Conservation (phyloP, 805 yeast genomes). For the Saccharomycopsis selenospora region DNA sequence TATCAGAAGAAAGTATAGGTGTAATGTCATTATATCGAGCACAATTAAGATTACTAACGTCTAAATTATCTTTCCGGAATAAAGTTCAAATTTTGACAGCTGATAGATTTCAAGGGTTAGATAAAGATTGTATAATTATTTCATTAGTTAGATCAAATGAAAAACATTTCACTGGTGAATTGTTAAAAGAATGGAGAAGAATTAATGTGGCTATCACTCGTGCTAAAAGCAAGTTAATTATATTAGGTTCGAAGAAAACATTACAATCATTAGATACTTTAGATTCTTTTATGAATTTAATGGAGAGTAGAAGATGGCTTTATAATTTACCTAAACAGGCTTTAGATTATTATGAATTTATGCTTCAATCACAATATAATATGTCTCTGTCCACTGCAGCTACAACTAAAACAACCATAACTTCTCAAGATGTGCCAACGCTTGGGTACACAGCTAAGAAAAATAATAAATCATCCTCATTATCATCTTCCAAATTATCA, state of each 20-base stretch:
- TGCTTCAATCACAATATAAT: neutral
- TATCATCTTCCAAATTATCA: constrained; percentile 11
- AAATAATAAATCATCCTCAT: neutral
- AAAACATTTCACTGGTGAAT: constrained; percentile 59
- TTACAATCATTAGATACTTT: constrained; percentile 45
- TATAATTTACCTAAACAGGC: constrained; percentile 46
- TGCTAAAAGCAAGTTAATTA: constrained; percentile 73
- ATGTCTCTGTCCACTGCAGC: neutral
- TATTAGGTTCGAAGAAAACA: constrained; percentile 72
- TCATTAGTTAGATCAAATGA: constrained; percentile 82
- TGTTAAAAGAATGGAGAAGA: constrained; percentile 83
- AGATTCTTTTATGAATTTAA: constrained; percentile 51
- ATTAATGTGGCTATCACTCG: constrained; percentile 93
- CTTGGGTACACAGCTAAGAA: neutral
- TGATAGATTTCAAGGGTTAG: constrained; percentile 94
- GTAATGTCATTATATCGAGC: constrained; percentile 85
- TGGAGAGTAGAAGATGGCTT: constrained; percentile 57
- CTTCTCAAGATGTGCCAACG: neutral
- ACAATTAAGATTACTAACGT: constrained; percentile 50
- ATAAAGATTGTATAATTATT: constrained; percentile 83
- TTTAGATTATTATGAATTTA: constrained; percentile 31
- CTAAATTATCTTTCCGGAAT: constrained; percentile 24
- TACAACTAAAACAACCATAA: no score
- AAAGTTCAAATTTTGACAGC: constrained; percentile 79
- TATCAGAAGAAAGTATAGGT: constrained; percentile 56